Conservation (phyloP, 441 rosid genomes). For the Hura crepitans region DNA sequence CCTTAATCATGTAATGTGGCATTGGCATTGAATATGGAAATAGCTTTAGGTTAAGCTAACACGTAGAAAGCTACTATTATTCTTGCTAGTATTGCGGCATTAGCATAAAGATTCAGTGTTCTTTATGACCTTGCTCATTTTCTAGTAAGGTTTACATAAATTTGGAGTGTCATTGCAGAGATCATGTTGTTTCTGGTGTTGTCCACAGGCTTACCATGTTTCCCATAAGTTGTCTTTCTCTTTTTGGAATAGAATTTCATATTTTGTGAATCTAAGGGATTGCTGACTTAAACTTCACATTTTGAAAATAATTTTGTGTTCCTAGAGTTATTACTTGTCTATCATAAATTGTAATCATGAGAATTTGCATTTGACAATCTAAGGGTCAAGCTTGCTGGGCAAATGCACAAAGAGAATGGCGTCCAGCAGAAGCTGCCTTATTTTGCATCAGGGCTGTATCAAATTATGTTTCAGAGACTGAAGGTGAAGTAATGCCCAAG, state of each 20-base stretch:
- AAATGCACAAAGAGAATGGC: conserved; percentile 70
- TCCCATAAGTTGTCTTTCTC: neutral
- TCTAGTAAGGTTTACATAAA: neutral
- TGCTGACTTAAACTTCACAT: neutral
- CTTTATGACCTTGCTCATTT: neutral
- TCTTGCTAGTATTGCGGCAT: neutral
- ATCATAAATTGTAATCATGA: conserved; percentile 14
- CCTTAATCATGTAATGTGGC: neutral
- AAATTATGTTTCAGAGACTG: conserved; percentile 69
- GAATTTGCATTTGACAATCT: neutral
- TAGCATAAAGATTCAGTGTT: neutral
- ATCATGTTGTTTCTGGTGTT: conserved; percentile 3
- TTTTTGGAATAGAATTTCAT: neutral
- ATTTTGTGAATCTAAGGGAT: conserved; percentile 15
- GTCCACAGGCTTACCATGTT: neutral
- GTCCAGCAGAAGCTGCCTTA: conserved; percentile 95
- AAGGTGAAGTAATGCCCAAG: conserved; percentile 93
- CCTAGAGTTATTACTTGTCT: neutral
- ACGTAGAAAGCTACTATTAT: neutral
- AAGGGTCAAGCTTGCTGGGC: conserved; percentile 63
- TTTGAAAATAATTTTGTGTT: neutral
- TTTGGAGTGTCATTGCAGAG: neutral
- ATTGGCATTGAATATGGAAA: neutral
- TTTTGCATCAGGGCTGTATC: conserved; percentile 95
- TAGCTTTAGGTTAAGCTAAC: neutral